A percentile compares a stretch with the other conserved stretches of the same genome.
Conservation (phyloP, 148 eudicot genomes). For the Vaccinium myrtillus region DNA sequence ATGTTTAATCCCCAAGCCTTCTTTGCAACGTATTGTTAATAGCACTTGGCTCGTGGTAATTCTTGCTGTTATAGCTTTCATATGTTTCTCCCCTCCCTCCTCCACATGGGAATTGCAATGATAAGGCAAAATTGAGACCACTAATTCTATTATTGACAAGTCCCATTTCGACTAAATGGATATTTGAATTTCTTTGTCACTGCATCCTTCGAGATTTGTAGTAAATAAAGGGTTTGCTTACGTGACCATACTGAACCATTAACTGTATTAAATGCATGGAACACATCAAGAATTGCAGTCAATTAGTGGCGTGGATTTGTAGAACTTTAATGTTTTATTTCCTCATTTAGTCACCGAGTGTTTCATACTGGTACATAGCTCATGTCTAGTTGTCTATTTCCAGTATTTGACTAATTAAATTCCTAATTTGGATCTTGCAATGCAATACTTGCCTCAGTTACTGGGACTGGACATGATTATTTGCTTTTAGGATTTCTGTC, state of each 20-base stretch:
- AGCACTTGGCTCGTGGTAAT: not conserved
- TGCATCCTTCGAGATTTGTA: not conserved
- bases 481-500: not conserved
- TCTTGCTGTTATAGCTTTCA: not conserved
- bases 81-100: not conserved
- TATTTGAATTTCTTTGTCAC: not conserved
- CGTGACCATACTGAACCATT: not conserved
- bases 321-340: not conserved
- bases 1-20: not conserved
- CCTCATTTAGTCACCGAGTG: not conserved
- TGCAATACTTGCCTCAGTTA: not conserved
- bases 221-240: not conserved
- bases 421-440: not conserved
- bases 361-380: not conserved
- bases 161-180: not conserved
- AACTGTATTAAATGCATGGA: not conserved
- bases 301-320: not conserved
- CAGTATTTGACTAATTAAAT: not conserved
- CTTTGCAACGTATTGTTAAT: not conserved
- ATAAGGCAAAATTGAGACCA: not conserved
- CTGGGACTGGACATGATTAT: not conserved
- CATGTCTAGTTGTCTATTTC: not conserved
- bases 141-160: not conserved
- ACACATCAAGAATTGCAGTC: not conserved
- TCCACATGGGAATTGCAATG: not conserved